phyloP scores from a whole-genome alignment of 2,329 filamentous ascomycete species.

The Curvularia hawaiiensis region DNA sequence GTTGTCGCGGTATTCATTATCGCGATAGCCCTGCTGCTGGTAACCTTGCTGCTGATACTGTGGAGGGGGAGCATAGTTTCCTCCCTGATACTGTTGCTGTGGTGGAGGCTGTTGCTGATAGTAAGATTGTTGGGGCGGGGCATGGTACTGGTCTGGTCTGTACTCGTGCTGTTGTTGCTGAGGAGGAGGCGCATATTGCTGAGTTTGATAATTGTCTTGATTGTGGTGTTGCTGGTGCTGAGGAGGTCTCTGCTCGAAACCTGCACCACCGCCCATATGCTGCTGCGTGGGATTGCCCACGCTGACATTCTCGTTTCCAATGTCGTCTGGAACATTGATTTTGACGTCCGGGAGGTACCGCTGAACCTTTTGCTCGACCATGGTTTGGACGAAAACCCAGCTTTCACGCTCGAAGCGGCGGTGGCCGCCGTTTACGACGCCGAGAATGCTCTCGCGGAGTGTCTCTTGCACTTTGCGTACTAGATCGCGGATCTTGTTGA shows the following conservation, averaged over 20 bases:
- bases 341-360: slow-evolving; percentile 37
- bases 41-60: not conserved
- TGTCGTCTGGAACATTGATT: slow-evolving; percentile 38
- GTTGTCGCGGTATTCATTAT: slow-evolving; percentile 13
- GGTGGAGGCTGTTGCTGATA: slow-evolving; percentile 9
- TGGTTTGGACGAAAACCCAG: slow-evolving; percentile 40
- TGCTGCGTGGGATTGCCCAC: slow-evolving; percentile 30
- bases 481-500: slow-evolving; percentile 34
- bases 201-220: slow-evolving; percentile 7
- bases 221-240: slow-evolving; percentile 14
- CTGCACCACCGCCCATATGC: slow-evolving; percentile 16
- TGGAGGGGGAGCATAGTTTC: slow-evolving; percentile 4
- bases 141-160: not conserved
- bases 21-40: slow-evolving; percentile 12
- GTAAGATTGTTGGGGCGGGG: slow-evolving; percentile 5
- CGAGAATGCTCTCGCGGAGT: slow-evolving; percentile 36
- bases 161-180: not conserved
- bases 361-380: slow-evolving; percentile 40
- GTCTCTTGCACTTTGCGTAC: slow-evolving; percentile 38
- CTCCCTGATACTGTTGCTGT: not conserved
- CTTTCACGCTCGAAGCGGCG: slow-evolving; percentile 39
- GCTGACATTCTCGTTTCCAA: slow-evolving; percentile 39
- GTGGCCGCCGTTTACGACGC: slow-evolving; percentile 39
- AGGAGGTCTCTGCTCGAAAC: slow-evolving; percentile 7
- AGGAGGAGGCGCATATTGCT: slow-evolving; percentile 7